A percentile compares a stretch with the other conserved stretches of the same genome.
phyloP scores from a whole-genome alignment of 371 early-diverging fungal genomes.

The Apophysomyces sp. region DNA sequence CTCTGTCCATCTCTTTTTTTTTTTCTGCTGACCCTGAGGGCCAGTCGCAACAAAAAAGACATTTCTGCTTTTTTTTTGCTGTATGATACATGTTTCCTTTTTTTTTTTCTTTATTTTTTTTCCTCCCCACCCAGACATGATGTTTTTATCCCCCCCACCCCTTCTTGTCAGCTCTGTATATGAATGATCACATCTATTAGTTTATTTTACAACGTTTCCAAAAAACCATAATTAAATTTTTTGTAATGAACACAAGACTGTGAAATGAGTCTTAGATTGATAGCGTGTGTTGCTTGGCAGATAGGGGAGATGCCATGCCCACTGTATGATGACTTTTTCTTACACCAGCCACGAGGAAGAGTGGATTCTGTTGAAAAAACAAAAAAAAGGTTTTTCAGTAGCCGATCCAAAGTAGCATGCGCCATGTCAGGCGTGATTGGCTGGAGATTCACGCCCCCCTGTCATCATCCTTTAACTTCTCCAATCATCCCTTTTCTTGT shows the following conservation, averaged over 20 bases:
- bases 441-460: neutral
- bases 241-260: neutral
- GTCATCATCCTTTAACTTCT: conserved; percentile 1
- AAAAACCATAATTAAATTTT: neutral
- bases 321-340: neutral
- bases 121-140: neutral
- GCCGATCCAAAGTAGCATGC: neutral
- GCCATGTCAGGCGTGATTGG: conserved; percentile 2
- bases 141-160: neutral
- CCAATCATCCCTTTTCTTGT: neutral
- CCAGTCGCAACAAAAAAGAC: neutral
- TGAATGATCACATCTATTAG: neutral
- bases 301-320: neutral
- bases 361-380: neutral
- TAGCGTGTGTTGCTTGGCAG: neutral
- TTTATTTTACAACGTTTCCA: neutral
- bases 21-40: neutral
- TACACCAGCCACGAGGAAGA: neutral
- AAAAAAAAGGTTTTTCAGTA: neutral
- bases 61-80: neutral
- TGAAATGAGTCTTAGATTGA: neutral
- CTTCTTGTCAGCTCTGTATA: neutral
- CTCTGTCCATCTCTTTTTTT: neutral
- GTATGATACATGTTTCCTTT: neutral
- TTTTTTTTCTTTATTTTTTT: neutral